Evolutionary conservation across 2,329 filamentous ascomycete genomes (phyloP).

Genomic region (Phaeosphaeria sp.): DNA sequence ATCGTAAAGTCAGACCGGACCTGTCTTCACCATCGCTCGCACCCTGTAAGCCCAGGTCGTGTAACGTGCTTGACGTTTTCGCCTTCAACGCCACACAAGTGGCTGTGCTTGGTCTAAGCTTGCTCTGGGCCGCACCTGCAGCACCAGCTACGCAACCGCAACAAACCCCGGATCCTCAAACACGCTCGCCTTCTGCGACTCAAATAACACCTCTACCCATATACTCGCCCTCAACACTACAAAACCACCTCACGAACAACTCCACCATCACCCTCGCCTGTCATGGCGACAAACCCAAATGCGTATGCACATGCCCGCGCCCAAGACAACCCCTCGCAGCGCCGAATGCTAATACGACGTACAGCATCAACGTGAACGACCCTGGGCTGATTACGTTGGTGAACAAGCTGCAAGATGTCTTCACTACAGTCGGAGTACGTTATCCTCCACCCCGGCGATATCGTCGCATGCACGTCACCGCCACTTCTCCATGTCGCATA

Average conservation of each 20-base stretch:
- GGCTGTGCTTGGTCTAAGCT: constrained; percentile 18
- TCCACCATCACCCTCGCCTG: constrained; percentile 25
- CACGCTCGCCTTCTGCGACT: constrained; percentile 24
- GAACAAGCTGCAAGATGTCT: constrained; percentile 99
- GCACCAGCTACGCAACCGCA: constrained; percentile 22
- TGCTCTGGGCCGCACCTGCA: constrained; percentile 20
- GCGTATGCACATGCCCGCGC: constrained; percentile 43
- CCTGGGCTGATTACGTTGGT: constrained; percentile 79
- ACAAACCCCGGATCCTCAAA: constrained; percentile 22
- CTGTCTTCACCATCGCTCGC: neutral
- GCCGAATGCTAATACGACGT: constrained; percentile 33
- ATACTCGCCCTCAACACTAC: constrained; percentile 5
- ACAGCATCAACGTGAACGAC: constrained; percentile 75
- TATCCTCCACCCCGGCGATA: constrained; percentile 1
- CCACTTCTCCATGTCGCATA: constrained; percentile 16
- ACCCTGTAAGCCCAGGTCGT: neutral
- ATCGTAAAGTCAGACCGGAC: neutral
- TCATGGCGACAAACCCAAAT: constrained; percentile 51
- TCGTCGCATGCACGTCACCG: constrained; percentile 8
- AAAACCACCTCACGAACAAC: constrained; percentile 7
- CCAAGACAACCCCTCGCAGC: constrained; percentile 18
- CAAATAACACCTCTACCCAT: constrained; percentile 14
- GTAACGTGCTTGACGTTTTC: neutral
- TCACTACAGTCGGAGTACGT: constrained; percentile 88
- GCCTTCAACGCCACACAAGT: constrained; percentile 4